Evolutionary conservation across 257 asterid species (phyloP).

Genomic region (Avicennia marina): DNA sequence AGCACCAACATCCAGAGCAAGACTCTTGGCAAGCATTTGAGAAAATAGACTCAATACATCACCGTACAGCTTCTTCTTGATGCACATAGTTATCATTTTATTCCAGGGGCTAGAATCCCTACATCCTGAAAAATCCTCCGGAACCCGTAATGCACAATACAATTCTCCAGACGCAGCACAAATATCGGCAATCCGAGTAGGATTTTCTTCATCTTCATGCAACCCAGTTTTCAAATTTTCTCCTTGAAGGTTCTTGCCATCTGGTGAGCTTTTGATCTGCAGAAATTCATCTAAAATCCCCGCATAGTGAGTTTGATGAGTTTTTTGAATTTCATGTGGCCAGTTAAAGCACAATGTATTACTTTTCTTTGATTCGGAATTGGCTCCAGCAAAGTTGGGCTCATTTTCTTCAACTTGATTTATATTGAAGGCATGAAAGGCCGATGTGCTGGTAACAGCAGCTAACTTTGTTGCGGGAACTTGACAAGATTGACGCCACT

Average conservation of each 20-base stretch:
- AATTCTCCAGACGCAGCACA: conserved; percentile 34
- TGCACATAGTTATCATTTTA: conserved; percentile 21
- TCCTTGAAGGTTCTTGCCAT: conserved; percentile 29
- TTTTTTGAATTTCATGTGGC: conserved; percentile 1
- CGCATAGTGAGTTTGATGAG: conserved; percentile 17
- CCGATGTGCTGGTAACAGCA: conserved; percentile 27
- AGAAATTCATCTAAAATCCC: conserved; percentile 18
- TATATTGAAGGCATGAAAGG: conserved; percentile 16
- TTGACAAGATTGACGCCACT: conserved; percentile 13
- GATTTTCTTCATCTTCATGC: conserved; percentile 12
- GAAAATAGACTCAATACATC: conserved; percentile 34
- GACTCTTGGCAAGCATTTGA: conserved; percentile 22
- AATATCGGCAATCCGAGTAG: conserved; percentile 20
- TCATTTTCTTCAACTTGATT: conserved; percentile 23
- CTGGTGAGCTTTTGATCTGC: conserved; percentile 16
- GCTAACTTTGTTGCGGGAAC: conserved; percentile 15
- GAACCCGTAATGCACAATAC: conserved; percentile 22
- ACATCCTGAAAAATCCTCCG: conserved; percentile 27
- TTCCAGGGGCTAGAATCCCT: conserved; percentile 25
- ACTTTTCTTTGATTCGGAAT: background rate
- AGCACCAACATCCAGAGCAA: conserved; percentile 35
- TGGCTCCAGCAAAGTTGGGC: background rate
- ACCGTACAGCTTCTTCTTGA: conserved; percentile 21
- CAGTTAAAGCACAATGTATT: background rate
- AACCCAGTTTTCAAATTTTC: conserved; percentile 26